Conservation (phyloP, 108 stramenopile species). For the Pseudonitzschia delicatissima region DNA sequence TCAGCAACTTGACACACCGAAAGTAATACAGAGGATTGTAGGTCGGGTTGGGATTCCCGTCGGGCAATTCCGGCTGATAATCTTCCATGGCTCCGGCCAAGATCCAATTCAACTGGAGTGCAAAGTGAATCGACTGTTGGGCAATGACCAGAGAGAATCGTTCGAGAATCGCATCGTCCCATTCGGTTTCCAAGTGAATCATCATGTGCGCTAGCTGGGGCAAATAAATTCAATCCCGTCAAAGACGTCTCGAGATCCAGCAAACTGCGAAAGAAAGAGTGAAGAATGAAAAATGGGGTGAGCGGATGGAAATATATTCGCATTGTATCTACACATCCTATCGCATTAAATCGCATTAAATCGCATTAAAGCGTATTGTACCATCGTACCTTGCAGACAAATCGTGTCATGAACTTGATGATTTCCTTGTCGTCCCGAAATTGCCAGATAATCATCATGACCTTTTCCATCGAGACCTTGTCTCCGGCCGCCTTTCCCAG, state of each 20-base stretch:
- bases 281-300: too few relatives aligned
- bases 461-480: constrained; percentile 93
- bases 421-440: constrained; percentile 89
- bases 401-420: constrained; percentile 90
- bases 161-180: constrained; percentile 93
- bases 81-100: constrained; percentile 97
- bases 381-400: constrained; percentile 75
- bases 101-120: constrained; percentile 96
- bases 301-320: too few relatives aligned
- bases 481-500: constrained; percentile 63
- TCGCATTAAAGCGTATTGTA: too few relatives aligned
- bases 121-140: constrained; percentile 96
- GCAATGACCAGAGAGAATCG: constrained; percentile 94
- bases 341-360: too few relatives aligned
- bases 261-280: too few relatives aligned
- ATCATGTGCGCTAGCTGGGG: constrained; percentile 99
- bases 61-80: constrained; percentile 93
- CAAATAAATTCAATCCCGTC: constrained; percentile 98
- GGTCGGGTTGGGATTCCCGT: constrained; percentile 78
- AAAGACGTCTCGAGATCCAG: constrained; percentile 94
- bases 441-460: constrained; percentile 94
- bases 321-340: too few relatives aligned
- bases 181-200: constrained; percentile 95
- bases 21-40: constrained; percentile 88
- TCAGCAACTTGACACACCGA: constrained; percentile 91